Percentiles rank a stretch among this genome's conserved stretches.
These are phyloP conservation scores for Inonotus obliquus DNA, from an alignment of 1,284 basidiomycete species.

Conservation along the genomic window DNA sequence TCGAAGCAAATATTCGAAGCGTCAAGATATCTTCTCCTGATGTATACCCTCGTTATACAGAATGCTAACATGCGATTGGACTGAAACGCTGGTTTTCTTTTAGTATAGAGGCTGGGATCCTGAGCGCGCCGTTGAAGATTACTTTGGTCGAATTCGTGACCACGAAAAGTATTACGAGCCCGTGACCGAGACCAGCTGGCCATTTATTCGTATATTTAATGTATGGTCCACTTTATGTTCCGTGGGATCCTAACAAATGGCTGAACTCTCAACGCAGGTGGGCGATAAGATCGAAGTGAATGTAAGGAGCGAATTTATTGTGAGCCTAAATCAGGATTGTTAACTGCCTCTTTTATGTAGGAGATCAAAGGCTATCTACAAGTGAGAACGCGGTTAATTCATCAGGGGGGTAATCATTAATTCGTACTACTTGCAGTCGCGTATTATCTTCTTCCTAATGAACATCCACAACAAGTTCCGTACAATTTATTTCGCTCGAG, in stretches of 20 bases:
- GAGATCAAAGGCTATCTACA: constrained; percentile 85
- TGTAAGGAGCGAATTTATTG: constrained; percentile 37
- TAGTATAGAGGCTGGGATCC: constrained; percentile 93
- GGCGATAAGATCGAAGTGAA: constrained; percentile 93
- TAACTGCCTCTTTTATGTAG: constrained; percentile 35
- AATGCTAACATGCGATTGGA: not conserved
- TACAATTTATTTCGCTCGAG: constrained; percentile 90
- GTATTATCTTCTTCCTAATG: constrained; percentile 97
- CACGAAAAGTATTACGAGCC: constrained; percentile 90
- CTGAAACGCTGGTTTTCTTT: not conserved
- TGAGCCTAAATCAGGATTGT: not conserved
- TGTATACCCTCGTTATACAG: constrained; percentile 43
- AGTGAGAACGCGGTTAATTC: constrained; percentile 32
- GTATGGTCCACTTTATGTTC: constrained; percentile 37
- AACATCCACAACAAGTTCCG: constrained; percentile 93
- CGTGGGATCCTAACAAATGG: not conserved
- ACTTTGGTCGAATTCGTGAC: constrained; percentile 83
- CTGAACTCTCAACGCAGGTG: constrained; percentile 43
- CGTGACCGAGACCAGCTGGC: constrained; percentile 80
- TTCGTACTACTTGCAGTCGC: constrained; percentile 48
- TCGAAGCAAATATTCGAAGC: constrained; percentile 90
- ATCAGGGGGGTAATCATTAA: not conserved
- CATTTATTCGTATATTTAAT: constrained; percentile 95
- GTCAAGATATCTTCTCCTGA: constrained; percentile 99
- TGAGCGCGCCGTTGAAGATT: constrained; percentile 87